A percentile compares a stretch with the other conserved stretches of the same genome.
Conservation (phyloP, 257 asterid species). For the Gentiana straminea region DNA sequence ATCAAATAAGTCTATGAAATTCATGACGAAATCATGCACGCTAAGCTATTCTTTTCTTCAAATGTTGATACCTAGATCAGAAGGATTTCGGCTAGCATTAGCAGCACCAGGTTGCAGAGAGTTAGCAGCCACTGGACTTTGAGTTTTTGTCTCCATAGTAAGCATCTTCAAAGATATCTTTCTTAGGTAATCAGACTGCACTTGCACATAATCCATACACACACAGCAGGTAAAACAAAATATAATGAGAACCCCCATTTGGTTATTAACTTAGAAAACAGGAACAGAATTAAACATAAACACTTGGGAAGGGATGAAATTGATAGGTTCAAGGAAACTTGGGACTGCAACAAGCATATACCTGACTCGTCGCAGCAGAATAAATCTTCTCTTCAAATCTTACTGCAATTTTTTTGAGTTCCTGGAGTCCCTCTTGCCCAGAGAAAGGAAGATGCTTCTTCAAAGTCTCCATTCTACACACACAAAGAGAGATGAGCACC, state of each 20-base stretch:
- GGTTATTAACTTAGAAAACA: neutral
- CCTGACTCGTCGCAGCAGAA: conserved; percentile 77
- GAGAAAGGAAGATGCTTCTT: conserved; percentile 85
- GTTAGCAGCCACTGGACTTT: conserved; percentile 39
- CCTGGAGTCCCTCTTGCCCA: conserved; percentile 70
- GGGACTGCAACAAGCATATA: conserved; percentile 7
- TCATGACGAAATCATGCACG: neutral
- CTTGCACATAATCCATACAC: conserved; percentile 4
- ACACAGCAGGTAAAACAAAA: neutral
- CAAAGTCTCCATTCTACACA: conserved; percentile 74
- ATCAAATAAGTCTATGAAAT: neutral
- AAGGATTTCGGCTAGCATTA: conserved; percentile 44
- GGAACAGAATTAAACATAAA: neutral
- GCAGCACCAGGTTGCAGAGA: conserved; percentile 40
- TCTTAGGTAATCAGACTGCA: conserved; percentile 79
- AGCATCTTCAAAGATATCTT: conserved; percentile 83
- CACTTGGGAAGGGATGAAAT: neutral
- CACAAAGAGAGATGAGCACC: neutral
- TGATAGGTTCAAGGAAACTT: neutral
- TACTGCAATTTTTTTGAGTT: conserved; percentile 73
- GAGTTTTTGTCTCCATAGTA: conserved; percentile 73
- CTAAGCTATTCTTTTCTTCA: neutral
- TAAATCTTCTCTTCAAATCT: conserved; percentile 83
- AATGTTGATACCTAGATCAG: conserved; percentile 47
- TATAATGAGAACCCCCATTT: neutral